phyloP scores from a whole-genome alignment of 2,329 filamentous ascomycete species.

The Paraphaeosphaeria minitans region DNA sequence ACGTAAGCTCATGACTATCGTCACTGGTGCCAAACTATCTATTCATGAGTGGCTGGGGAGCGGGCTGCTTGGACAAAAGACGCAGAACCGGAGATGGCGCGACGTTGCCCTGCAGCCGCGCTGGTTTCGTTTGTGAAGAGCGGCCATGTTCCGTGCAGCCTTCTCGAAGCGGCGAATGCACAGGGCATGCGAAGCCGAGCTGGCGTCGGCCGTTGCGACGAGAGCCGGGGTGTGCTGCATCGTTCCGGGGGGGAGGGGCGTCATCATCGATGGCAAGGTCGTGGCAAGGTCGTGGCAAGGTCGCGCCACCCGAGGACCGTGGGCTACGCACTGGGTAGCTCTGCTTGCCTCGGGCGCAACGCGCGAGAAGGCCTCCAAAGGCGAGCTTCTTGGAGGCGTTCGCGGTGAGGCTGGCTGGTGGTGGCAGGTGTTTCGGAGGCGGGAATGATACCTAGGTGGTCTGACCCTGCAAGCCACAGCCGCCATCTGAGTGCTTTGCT shows the following conservation, averaged over 20 bases:
- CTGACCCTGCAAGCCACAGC: conserved; percentile 18
- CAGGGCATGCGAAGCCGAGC: conserved; percentile 16
- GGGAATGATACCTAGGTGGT: too few relatives aligned
- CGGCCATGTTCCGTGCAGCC: conserved; percentile 15
- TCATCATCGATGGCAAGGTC: not conserved
- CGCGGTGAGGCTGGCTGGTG: not conserved
- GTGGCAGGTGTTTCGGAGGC: conserved; percentile 21
- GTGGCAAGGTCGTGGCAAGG: not conserved
- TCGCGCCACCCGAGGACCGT: not conserved
- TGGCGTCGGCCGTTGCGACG: conserved; percentile 2
- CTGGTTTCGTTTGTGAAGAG: not conserved
- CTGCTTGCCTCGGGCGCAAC: not conserved
- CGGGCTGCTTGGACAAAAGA: not conserved
- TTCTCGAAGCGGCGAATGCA: conserved; percentile 20
- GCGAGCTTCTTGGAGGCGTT: not conserved
- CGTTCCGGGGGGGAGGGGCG: not conserved
- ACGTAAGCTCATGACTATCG: conserved; percentile 24
- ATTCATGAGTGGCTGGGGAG: not conserved
- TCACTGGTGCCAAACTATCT: not conserved
- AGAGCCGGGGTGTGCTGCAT: conserved; percentile 3
- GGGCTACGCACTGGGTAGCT: not conserved
- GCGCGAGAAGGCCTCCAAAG: not conserved
- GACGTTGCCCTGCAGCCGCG: not conserved
- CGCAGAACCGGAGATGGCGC: not conserved
- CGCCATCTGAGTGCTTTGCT: conserved; percentile 7